Evolutionary conservation across 1,284 basidiomycete genomes (phyloP).

Genomic region (Ustilago shanxiensis): DNA sequence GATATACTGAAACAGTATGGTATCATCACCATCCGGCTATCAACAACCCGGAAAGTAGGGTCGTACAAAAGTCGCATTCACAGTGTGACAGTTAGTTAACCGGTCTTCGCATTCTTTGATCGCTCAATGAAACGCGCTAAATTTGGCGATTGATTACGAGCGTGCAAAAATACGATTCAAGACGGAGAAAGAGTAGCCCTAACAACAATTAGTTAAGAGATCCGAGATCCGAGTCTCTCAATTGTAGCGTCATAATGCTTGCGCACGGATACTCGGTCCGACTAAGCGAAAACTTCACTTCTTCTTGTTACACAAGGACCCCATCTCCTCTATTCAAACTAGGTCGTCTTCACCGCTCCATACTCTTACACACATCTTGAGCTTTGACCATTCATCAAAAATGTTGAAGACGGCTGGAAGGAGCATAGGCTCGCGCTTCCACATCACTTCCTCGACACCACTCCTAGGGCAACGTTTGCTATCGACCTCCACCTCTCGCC

Average conservation of each 20-base stretch:
- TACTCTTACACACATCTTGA: not conserved
- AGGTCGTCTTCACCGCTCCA: not conserved
- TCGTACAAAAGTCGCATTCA: conserved; percentile 4
- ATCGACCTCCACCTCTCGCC: conserved; percentile 16
- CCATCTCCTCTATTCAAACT: not conserved
- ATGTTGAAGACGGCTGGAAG: conserved; percentile 16
- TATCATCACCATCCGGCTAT: not conserved
- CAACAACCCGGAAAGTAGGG: conserved; percentile 6
- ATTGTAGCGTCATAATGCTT: not conserved
- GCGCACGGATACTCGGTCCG: conserved; percentile 38
- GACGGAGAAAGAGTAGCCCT: too few relatives aligned
- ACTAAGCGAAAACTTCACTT: conserved; percentile 17
- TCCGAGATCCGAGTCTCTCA: conserved; percentile 5
- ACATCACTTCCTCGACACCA: not conserved
- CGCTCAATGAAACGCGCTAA: conserved; percentile 1
- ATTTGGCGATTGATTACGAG: not conserved
- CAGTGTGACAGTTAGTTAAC: too few relatives aligned
- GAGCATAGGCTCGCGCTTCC: not conserved
- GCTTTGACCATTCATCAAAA: not conserved
- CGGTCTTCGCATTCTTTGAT: not conserved
- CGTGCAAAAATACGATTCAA: too few relatives aligned
- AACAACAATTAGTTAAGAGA: too few relatives aligned
- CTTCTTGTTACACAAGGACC: conserved; percentile 5
- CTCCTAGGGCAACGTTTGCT: conserved; percentile 14
- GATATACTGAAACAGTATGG: not conserved